Conservation (phyloP, 805 yeast genomes). For the Wickerhamiella cacticola region DNA sequence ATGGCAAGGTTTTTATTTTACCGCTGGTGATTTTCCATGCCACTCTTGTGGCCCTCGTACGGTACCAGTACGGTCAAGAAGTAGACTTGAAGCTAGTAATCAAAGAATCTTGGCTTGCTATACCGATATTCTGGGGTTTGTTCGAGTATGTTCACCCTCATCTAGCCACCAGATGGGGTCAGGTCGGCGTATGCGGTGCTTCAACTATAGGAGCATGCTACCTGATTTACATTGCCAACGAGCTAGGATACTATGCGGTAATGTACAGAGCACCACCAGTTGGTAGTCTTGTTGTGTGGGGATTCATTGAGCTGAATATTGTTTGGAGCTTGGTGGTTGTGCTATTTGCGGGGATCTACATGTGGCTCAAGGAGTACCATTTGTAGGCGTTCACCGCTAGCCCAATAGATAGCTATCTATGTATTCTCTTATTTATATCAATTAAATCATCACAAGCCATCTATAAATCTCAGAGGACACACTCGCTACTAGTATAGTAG, state of each 20-base stretch:
- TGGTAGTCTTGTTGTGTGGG: constrained; percentile 33
- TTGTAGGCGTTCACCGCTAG: too few relatives aligned
- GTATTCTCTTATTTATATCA: too few relatives aligned
- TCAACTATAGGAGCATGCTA: constrained; percentile 27
- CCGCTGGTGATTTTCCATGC: constrained; percentile 29
- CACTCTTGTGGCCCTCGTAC: constrained; percentile 28
- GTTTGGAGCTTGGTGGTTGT: constrained; percentile 25
- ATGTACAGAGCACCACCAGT: constrained; percentile 33
- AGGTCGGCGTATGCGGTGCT: constrained; percentile 18
- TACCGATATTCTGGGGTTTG: constrained; percentile 27
- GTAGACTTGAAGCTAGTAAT: constrained; percentile 14
- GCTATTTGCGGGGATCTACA: constrained; percentile 22
- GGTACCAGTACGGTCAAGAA: constrained; percentile 29
- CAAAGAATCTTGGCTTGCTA: constrained; percentile 20
- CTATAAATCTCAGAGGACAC: too few relatives aligned
- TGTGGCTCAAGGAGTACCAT: constrained; percentile 16
- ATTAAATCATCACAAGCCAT: too few relatives aligned
- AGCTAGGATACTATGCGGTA: constrained; percentile 30
- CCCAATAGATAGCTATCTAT: too few relatives aligned
- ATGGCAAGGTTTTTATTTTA: constrained; percentile 5
- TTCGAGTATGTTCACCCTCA: constrained; percentile 25
- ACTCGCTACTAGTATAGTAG: too few relatives aligned
- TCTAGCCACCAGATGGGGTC: neutral
- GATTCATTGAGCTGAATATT: constrained; percentile 32
- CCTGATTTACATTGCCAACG: constrained; percentile 27